Evolutionary conservation across 2,329 filamentous ascomycete genomes (phyloP).

Genomic region (Fusarium penzigii): DNA sequence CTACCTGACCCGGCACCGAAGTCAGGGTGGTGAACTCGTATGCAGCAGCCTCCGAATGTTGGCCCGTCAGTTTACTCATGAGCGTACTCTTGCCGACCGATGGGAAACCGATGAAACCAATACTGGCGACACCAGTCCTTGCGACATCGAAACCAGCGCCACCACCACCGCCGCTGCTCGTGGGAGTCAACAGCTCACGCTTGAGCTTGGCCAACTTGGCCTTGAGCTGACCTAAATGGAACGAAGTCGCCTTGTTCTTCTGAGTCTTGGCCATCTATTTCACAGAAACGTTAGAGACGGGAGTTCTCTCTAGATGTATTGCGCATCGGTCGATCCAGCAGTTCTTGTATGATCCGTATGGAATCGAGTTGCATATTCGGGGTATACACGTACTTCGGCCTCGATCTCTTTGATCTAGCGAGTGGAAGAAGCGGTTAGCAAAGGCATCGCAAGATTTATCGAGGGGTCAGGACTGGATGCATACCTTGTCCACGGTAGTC

Average conservation of each 20-base stretch:
- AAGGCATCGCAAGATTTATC: slow-evolving; percentile 7
- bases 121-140: slow-evolving; percentile 92
- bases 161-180: slow-evolving; percentile 79
- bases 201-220: slow-evolving; percentile 98
- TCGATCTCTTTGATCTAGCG: slow-evolving; percentile 92
- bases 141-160: slow-evolving; percentile 90
- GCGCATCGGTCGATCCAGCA: slow-evolving; percentile 4
- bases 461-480: slow-evolving; percentile 26
- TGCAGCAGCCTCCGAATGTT: slow-evolving; percentile 94
- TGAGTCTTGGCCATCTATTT: slow-evolving; percentile 89
- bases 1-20: slow-evolving; percentile 92
- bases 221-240: slow-evolving; percentile 93
- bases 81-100: slow-evolving; percentile 98
- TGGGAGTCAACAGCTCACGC: slow-evolving; percentile 88
- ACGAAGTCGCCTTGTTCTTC: slow-evolving; percentile 95
- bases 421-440: slow-evolving; percentile 36
- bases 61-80: slow-evolving; percentile 91
- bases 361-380: slow-evolving; percentile 10
- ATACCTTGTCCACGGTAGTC: slow-evolving; percentile 95
- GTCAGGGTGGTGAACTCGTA: slow-evolving; percentile 99
- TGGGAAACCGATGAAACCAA: slow-evolving; percentile 97
- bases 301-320: slow-evolving; percentile 1
- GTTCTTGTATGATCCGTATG: slow-evolving; percentile 8
- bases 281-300: slow-evolving; percentile 16
- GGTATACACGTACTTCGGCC: slow-evolving; percentile 70